Conservation (phyloP, 1,284 basidiomycete species). For the Schizophyllum commune region DNA sequence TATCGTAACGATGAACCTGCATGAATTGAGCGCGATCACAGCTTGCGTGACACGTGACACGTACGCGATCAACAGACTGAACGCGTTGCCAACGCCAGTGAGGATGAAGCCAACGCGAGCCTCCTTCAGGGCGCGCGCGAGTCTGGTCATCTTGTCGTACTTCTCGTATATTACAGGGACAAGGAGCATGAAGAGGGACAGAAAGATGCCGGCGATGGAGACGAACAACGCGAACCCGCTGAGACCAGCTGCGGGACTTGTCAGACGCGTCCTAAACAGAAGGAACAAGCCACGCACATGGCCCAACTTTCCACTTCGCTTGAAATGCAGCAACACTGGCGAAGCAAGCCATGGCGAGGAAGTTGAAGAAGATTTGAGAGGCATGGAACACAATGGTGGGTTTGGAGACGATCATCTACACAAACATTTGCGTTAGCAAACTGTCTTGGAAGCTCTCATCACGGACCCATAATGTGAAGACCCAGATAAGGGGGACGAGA, state of each 20-base stretch:
- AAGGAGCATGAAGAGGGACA: constrained; percentile 64
- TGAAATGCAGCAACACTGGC: constrained; percentile 83
- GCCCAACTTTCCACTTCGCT: constrained; percentile 71
- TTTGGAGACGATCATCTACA: constrained; percentile 79
- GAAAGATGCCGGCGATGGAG: constrained; percentile 59
- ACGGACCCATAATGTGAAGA: constrained; percentile 60
- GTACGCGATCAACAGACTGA: constrained; percentile 69
- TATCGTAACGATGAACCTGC: constrained; percentile 64
- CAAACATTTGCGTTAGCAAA: constrained; percentile 7
- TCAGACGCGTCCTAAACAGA: constrained; percentile 3
- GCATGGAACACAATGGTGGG: constrained; percentile 66
- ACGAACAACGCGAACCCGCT: constrained; percentile 81
- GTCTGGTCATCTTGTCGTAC: constrained; percentile 68
- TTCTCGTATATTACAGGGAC: constrained; percentile 82
- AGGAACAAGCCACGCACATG: constrained; percentile 51
- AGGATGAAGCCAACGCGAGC: constrained; percentile 77
- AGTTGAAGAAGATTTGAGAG: constrained; percentile 81
- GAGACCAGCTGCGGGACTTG: constrained; percentile 59
- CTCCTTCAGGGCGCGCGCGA: constrained; percentile 76
- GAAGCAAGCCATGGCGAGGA: constrained; percentile 83
- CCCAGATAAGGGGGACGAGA: constrained; percentile 52
- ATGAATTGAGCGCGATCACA: constrained; percentile 7
- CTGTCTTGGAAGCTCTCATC: constrained; percentile 10
- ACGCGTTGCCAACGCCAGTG: constrained; percentile 53
- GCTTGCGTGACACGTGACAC: constrained; percentile 21